Evolutionary conservation across 257 asterid genomes (phyloP).

Genomic region (Nicotiana undulata): DNA sequence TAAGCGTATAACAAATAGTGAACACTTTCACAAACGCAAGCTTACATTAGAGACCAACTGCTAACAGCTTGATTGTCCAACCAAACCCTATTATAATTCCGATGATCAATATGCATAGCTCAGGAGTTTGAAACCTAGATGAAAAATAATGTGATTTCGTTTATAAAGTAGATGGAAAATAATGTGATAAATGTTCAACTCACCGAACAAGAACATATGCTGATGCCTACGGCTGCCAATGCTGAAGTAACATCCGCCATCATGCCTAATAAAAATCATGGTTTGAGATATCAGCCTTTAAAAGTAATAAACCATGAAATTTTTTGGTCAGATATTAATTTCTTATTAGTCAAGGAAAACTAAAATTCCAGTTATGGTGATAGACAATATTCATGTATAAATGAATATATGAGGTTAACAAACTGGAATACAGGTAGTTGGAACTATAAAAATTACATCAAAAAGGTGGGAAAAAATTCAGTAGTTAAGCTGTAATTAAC

Average conservation of each 20-base stretch:
- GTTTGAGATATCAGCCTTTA: background rate
- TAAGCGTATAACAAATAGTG: background rate
- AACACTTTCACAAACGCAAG: background rate
- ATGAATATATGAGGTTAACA: background rate
- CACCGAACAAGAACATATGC: slow-evolving; percentile 82
- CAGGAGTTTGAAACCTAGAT: background rate
- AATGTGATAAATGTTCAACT: slow-evolving; percentile 24
- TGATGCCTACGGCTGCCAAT: slow-evolving; percentile 63
- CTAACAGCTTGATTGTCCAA: background rate
- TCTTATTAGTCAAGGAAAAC: background rate
- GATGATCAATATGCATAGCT: background rate
- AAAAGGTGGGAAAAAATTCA: background rate
- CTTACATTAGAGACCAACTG: background rate
- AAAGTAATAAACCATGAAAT: background rate
- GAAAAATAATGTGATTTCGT: background rate
- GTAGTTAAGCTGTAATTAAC: background rate
- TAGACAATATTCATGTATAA: background rate
- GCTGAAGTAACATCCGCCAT: slow-evolving; percentile 82
- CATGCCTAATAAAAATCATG: slow-evolving; percentile 43
- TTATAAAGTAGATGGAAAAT: background rate
- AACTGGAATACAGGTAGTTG: background rate
- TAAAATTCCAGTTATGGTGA: background rate
- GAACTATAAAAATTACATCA: background rate
- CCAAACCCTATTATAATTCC: background rate
- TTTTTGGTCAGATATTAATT: background rate